These are phyloP conservation scores for Coniosporium tulheliwenetii DNA, from an alignment of 2,329 filamentous ascomycete species.

Conservation along the genomic window DNA sequence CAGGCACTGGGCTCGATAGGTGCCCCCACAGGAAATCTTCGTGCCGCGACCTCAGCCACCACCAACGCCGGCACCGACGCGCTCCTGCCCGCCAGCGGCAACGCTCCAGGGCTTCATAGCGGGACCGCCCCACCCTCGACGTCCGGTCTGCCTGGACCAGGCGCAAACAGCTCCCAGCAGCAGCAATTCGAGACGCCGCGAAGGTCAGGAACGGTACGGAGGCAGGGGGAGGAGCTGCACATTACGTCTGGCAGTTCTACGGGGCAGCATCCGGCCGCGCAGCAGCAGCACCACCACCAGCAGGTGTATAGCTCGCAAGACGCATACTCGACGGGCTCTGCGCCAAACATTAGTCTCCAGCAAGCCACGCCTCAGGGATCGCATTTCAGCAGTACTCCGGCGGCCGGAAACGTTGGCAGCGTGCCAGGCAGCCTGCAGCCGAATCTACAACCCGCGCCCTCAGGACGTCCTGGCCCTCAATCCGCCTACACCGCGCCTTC, in stretches of 20 bases:
- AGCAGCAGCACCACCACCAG: conserved; percentile 21
- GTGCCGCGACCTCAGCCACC: conserved; percentile 21
- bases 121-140: conserved; percentile 13
- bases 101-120: conserved; percentile 14
- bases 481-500: conserved; percentile 41
- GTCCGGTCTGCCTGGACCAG: conserved; percentile 11
- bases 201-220: conserved; percentile 28
- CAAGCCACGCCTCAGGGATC: conserved; percentile 25
- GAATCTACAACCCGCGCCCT: conserved; percentile 32
- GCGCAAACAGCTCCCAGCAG: conserved; percentile 15
- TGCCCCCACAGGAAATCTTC: conserved; percentile 24
- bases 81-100: conserved; percentile 21
- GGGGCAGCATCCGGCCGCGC: conserved; percentile 17
- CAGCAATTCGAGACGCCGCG: conserved; percentile 35
- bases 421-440: conserved; percentile 40
- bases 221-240: conserved; percentile 41
- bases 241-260: conserved; percentile 24
- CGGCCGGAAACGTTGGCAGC: conserved; percentile 13
- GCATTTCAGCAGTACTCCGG: conserved; percentile 9
- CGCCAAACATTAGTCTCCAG: conserved; percentile 44
- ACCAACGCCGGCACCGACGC: conserved; percentile 28
- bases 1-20: conserved; percentile 31
- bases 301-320: conserved; percentile 34
- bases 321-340: conserved; percentile 30
- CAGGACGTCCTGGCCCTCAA: conserved; percentile 34